These are phyloP conservation scores for Helotiales sp. DNA, from an alignment of 2,329 filamentous ascomycete species.

Conservation along the genomic window DNA sequence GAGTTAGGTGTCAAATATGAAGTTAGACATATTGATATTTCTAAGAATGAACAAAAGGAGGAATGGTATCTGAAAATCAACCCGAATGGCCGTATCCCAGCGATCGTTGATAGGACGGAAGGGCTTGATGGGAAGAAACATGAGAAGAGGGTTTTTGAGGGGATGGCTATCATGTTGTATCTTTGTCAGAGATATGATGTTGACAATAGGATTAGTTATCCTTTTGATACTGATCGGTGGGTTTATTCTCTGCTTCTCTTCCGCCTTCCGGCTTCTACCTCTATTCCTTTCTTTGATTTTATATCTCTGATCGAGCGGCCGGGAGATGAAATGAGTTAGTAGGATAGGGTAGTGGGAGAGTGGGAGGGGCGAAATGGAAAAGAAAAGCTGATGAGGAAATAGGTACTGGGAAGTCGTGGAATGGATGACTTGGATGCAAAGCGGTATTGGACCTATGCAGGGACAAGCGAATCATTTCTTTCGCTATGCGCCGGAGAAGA, in stretches of 20 bases:
- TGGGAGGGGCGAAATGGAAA: too few species aligned
- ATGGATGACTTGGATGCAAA: conserved; percentile 66
- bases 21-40: conserved; percentile 66
- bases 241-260: conserved; percentile 8
- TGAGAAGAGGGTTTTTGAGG: conserved; percentile 73
- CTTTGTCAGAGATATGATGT: conserved; percentile 76
- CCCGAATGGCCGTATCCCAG: conserved; percentile 86
- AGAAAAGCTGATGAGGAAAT: conserved; percentile 58
- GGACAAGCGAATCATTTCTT: conserved; percentile 70
- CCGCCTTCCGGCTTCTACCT: too few species aligned
- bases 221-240: conserved; percentile 51
- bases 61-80: conserved; percentile 87
- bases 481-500: conserved; percentile 76
- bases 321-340: too few species aligned
- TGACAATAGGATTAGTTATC: conserved; percentile 77
- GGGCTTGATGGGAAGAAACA: conserved; percentile 63
- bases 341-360: too few species aligned
- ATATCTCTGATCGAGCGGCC: too few species aligned
- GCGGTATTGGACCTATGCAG: conserved; percentile 74
- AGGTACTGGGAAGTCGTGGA: conserved; percentile 77
- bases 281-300: too few species aligned
- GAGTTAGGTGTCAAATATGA: conserved; percentile 79
- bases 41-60: conserved; percentile 73
- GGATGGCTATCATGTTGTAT: conserved; percentile 78
- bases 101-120: conserved; percentile 67